Base-by-base conservation (phyloP, 768 basidiomycete genomes). In the Leucocoprinus birnbaumii region DNA sequence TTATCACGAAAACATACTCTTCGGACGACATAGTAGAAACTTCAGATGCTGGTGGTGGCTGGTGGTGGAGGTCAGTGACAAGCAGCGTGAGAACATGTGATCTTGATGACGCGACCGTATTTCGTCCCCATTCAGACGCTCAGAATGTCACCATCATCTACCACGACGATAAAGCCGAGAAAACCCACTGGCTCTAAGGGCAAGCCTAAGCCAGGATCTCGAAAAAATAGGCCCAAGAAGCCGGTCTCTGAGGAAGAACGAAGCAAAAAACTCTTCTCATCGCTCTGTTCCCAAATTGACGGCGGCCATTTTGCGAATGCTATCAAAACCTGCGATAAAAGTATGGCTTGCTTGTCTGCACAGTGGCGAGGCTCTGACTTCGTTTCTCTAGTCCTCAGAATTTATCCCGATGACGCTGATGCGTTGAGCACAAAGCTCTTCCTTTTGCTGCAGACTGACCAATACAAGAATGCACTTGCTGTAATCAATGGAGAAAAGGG, bases 271-370 rank as follows among this genome's bases (percentile, higher is more conserved):
- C 73, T 89, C 49, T 94, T 89, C 71, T 84, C 81, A 47, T 89
- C 90, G 37, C 72, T 97, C 3, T 87, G 84, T 65, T 88, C 90
- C 9, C 94, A 96, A 67, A 86, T 95, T 62, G 91, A 95, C 58
- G 91, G 88, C n/a, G 90, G 88, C 1, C 85, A 94, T 71, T 86
- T 92, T 65, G 70, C 73, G 42, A 93, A 92, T 63, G 93, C 92
- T 24, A 79, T 94, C 65, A 91, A 87, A 79, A 94, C 94, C 59
- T 94, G 91, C 74, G 87, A 93, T 71, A 94, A 92, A 76, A 89
- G 94, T 92, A 63, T 55, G 84, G 76, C 50, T 26, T 18, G 22
- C 31, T 48, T 41, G 16, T 40, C 55, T 19, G n/a, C 34, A 37
- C 27, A 10, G 26, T 35, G 56, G 57, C 56, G 53, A 21, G 59